phyloP scores from a whole-genome alignment of 352 stramenopile genomes.

The Phytophthora aleatoria region DNA sequence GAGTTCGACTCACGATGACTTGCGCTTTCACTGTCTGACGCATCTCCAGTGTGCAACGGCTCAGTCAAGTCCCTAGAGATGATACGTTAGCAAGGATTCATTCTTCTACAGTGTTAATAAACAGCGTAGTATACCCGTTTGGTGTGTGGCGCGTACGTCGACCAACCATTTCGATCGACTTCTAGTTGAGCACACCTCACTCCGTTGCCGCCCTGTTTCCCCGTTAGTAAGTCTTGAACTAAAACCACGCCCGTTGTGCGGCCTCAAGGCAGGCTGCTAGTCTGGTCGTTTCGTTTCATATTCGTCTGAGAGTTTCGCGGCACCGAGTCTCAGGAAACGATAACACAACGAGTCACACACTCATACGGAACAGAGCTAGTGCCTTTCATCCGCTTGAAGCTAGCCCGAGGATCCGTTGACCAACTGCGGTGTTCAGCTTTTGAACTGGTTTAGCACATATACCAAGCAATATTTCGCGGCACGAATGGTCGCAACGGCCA shows the following conservation, averaged over 20 bases:
- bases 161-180: constrained; percentile 17
- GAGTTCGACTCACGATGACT: constrained; percentile 30
- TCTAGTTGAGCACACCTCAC: neutral
- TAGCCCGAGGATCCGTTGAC: constrained; percentile 13
- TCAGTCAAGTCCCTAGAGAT: constrained; percentile 32
- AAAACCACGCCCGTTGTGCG: neutral
- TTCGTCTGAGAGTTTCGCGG: constrained; percentile 27
- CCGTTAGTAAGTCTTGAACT: constrained; percentile 24
- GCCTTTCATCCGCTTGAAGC: constrained; percentile 11
- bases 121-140: constrained; percentile 9
- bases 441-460: constrained; percentile 2
- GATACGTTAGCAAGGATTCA: constrained; percentile 3
- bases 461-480: constrained; percentile 25
- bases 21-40: constrained; percentile 23
- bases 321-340: constrained; percentile 14
- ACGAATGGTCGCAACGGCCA: constrained; percentile 26
- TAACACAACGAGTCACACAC: constrained; percentile 12
- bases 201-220: neutral
- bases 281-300: constrained; percentile 31
- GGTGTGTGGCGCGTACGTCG: constrained; percentile 14
- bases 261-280: neutral
- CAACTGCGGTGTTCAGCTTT: constrained; percentile 14
- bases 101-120: neutral
- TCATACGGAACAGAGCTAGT: neutral
- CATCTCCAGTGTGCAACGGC: constrained; percentile 23